Evolutionary conservation across 2,329 filamentous ascomycete genomes (phyloP).

Genomic region (Venturia nashicola): DNA sequence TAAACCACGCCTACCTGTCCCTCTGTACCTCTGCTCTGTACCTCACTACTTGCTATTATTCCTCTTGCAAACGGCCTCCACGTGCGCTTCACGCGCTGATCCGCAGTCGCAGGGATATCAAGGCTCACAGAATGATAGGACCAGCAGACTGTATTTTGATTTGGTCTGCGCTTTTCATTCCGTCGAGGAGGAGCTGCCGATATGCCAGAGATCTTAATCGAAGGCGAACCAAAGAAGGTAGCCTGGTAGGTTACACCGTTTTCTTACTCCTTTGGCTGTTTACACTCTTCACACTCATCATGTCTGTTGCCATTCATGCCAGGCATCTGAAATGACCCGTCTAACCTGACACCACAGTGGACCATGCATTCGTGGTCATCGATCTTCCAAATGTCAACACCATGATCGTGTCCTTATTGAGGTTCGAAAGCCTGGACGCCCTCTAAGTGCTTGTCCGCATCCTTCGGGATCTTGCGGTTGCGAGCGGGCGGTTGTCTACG

Average conservation of each 20-base stretch:
- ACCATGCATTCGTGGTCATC: slow-evolving; percentile 64
- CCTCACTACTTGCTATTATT: background rate
- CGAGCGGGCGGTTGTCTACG: slow-evolving; percentile 44
- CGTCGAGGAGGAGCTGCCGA: slow-evolving; percentile 15
- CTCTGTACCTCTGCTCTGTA: background rate
- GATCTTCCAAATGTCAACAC: slow-evolving; percentile 64
- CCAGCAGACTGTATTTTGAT: background rate
- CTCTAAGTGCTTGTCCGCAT: slow-evolving; percentile 58
- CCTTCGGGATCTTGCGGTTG: slow-evolving; percentile 50
- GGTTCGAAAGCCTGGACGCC: slow-evolving; percentile 60
- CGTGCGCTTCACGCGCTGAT: background rate
- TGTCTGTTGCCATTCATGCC: background rate
- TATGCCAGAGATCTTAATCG: slow-evolving; percentile 51
- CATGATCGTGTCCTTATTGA: slow-evolving; percentile 56
- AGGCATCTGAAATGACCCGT: background rate
- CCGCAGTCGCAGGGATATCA: background rate
- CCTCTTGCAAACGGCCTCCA: background rate
- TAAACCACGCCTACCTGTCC: background rate
- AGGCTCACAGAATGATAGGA: slow-evolving; percentile 9
- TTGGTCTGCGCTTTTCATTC: background rate
- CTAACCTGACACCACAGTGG: slow-evolving; percentile 33
- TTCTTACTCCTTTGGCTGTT: background rate
- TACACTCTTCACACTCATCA: no score
- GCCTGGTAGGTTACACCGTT: slow-evolving; percentile 49
- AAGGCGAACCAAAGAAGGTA: slow-evolving; percentile 63